phyloP scores from a whole-genome alignment of 2,329 filamentous ascomycete genomes.

The Hymenotorrendiella dingleyae region DNA sequence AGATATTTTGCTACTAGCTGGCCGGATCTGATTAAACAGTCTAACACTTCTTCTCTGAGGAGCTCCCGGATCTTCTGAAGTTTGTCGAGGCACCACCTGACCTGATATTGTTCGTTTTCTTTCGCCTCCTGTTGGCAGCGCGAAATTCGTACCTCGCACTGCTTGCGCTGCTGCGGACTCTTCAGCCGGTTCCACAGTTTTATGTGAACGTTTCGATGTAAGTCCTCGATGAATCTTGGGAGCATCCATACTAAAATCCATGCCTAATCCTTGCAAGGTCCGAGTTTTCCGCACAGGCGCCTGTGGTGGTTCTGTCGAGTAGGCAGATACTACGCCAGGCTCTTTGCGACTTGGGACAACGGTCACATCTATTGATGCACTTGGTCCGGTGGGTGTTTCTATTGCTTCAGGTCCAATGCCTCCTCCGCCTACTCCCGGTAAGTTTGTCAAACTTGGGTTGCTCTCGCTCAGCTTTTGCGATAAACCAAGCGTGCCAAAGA shows the following conservation, averaged over 20 bases:
- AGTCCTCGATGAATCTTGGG: slow-evolving; percentile 31
- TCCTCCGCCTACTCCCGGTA: slow-evolving; percentile 27
- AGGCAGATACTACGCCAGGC: slow-evolving; percentile 23
- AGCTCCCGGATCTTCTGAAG: slow-evolving; percentile 55
- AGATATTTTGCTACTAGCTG: slow-evolving; percentile 37
- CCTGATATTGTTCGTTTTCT: slow-evolving; percentile 92
- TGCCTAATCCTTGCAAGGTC: slow-evolving; percentile 27
- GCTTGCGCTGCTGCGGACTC: slow-evolving; percentile 25
- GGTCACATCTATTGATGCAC: slow-evolving; percentile 34
- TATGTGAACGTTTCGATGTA: slow-evolving; percentile 28
- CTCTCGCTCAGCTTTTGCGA: slow-evolving; percentile 32
- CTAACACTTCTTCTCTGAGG: slow-evolving; percentile 67
- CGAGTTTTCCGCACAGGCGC: slow-evolving; percentile 38
- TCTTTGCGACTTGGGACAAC: slow-evolving; percentile 26
- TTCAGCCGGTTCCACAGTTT: slow-evolving; percentile 25
- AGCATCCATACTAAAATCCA: slow-evolving; percentile 31
- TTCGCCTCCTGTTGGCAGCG: slow-evolving; percentile 52
- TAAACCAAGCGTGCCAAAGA: slow-evolving; percentile 28
- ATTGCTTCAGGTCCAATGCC: slow-evolving; percentile 45
- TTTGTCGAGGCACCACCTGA: slow-evolving; percentile 52
- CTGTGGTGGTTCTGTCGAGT: slow-evolving; percentile 38
- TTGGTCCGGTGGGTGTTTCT: slow-evolving; percentile 56
- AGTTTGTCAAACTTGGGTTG: slow-evolving; percentile 30
- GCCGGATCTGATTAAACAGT: slow-evolving; percentile 64
- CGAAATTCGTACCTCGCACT: slow-evolving; percentile 19